These are phyloP conservation scores for Arabis hirsuta DNA, from an alignment of 345 rosid genomes.

Conservation along the genomic window DNA sequence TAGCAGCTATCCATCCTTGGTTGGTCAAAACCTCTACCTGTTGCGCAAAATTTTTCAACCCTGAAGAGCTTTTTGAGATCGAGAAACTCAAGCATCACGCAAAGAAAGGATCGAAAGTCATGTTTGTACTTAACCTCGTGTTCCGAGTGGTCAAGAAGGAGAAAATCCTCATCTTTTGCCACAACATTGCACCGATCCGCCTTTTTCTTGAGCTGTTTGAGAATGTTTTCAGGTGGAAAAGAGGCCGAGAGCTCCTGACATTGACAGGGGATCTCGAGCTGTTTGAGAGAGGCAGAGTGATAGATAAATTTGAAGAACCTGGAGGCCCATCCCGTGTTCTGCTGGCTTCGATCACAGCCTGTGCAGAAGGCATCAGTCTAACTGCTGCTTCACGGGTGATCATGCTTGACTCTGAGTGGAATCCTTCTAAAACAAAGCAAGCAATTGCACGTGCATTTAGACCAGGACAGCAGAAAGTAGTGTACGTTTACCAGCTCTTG, in stretches of 20 bases:
- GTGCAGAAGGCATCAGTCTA: slow-evolving; percentile 93
- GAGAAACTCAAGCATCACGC: slow-evolving; percentile 64
- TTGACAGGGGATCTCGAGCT: slow-evolving; percentile 89
- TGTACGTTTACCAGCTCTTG: slow-evolving; percentile 87
- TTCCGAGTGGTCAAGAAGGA: slow-evolving; percentile 71
- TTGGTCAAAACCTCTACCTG: slow-evolving; percentile 71
- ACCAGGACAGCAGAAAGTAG: slow-evolving; percentile 90
- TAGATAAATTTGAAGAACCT: slow-evolving; percentile 83
- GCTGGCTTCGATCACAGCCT: slow-evolving; percentile 85
- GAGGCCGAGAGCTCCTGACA: slow-evolving; percentile 74
- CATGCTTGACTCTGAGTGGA: slow-evolving; percentile 82
- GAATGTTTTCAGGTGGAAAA: slow-evolving; percentile 68
- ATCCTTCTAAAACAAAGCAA: slow-evolving; percentile 94
- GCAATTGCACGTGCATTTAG: slow-evolving; percentile 92
- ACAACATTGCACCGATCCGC: slow-evolving; percentile 86
- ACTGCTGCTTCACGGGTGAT: slow-evolving; percentile 93
- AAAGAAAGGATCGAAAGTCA: slow-evolving; percentile 82
- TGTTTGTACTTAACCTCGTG: slow-evolving; percentile 88
- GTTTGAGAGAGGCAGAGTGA: slow-evolving; percentile 83
- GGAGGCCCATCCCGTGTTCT: slow-evolving; percentile 63
- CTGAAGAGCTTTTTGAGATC: slow-evolving; percentile 52
- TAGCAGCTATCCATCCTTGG: slow-evolving; percentile 91
- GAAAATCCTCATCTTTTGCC: slow-evolving; percentile 86
- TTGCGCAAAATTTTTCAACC: slow-evolving; percentile 59
- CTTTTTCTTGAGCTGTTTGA: slow-evolving; percentile 72